Percentiles rank a stretch among this genome's conserved stretches.
These are phyloP conservation scores for Xylaria bambusicola DNA, from an alignment of 495 filamentous ascomycete genomes.

Conservation along the genomic window DNA sequence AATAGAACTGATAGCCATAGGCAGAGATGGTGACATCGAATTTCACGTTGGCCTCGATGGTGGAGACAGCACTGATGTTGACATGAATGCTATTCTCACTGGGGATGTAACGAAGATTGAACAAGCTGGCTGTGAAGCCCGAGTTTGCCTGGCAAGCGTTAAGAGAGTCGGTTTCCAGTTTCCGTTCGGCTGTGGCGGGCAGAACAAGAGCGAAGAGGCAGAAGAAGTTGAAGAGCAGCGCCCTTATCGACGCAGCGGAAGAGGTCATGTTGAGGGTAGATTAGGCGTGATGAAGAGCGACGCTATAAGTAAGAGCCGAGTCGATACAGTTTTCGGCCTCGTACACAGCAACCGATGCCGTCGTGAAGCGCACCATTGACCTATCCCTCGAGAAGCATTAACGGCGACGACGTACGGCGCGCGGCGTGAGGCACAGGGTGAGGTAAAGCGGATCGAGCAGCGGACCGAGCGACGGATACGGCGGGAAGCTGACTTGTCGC, in stretches of 20 bases:
- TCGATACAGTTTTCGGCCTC: too few species aligned
- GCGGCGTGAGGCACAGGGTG: background rate
- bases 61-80: constrained; percentile 78
- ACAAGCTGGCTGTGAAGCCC: constrained; percentile 78
- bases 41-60: constrained; percentile 81
- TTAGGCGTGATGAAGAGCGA: background rate
- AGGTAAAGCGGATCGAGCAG: background rate
- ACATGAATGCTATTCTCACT: constrained; percentile 67
- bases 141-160: constrained; percentile 77
- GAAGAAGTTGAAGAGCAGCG: constrained; percentile 9
- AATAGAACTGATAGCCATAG: constrained; percentile 74
- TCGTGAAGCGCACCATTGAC: background rate
- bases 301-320: too few species aligned
- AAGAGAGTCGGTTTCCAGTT: constrained; percentile 73
- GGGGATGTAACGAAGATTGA: constrained; percentile 79
- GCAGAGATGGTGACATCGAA: constrained; percentile 77
- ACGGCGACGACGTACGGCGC: background rate
- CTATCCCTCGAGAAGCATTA: background rate
- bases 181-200: constrained; percentile 34
- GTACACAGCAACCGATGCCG: background rate
- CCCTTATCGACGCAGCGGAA: constrained; percentile 14
- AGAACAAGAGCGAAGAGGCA: constrained; percentile 26
- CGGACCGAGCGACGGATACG: background rate
- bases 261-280: constrained; percentile 22
- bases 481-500: background rate